Base-by-base conservation (phyloP, 192 early-diverging fungal genomes). In the Backusella macrospora region DNA sequence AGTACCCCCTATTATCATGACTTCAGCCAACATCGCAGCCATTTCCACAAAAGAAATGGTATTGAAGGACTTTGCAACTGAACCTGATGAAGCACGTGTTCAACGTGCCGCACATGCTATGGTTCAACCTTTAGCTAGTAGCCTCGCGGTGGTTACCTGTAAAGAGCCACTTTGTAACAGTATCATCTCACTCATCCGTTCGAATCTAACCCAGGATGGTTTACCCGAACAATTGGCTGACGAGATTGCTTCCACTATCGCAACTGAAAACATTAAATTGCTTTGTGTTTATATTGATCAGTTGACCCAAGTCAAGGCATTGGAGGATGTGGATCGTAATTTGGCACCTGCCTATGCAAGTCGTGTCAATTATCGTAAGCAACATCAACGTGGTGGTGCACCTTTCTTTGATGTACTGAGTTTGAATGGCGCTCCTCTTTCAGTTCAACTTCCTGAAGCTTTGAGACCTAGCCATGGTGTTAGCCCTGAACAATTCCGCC, bases 21-120 rank as follows among this genome's bases (percentile, higher is more conserved):
- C 96, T 43, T 94, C 96, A 16, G 92, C 95, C 3, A 92, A 91
- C 1, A 96, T 99, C 72, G 97, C 96, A 7, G 90, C 91, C 1
- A 92, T 94, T 68, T 94, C 95, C 38, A 96, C 94, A 5, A 88
- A 92, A 2, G 96, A 98, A 75, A 86, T 98, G 65, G 86, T 99
- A 15, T 78, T 95, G 59, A 98, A 98, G 83, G 98, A 99, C 76
- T 98, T 98, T 89, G 94, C 94, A 3, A 86, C 91, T 63, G 98
- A 99, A 73, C 91, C 94, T 12, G 94, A 96, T 73, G 97, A 98
- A 81, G 90, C 92, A 49, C 91, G 92, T 67, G 87, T 99, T 85
- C 86, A 94, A 55, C 90, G 92, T 40, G 92, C 98, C 3, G 96
- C 96, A 13, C 94, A 97, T 73, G 77, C 91, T 14, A 99, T 99